Base-by-base conservation (phyloP, 768 basidiomycete genomes). In the Tulasnella sp. region DNA sequence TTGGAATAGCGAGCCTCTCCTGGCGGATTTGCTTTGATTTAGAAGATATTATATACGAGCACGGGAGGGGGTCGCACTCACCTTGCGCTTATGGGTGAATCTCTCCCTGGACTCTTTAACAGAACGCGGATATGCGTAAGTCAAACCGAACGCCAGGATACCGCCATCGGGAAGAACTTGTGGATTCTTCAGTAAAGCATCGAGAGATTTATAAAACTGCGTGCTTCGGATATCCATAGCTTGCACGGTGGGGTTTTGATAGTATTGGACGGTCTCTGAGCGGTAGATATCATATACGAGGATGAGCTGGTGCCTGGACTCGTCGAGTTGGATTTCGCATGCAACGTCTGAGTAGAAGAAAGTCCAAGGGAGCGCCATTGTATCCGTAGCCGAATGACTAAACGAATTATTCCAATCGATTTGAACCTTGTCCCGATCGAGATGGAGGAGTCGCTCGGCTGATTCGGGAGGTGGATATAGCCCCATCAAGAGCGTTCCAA, bases 401-500 rank as follows among this genome's bases (percentile, higher is more conserved):
- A 7, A 15, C 15, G 3, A 1, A 56, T 52, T 42, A 11, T 43
- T 61, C 58, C 58, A 59, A 32, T 60, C 60, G 48, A 61, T 59
- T 3, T 21, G 29, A 13, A 32, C 44, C 4, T 32, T 44, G 19
- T 30, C 26, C 1, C 21, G 21, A 4, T 48, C 56, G 32, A 73
- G 69, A 10, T 70, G 71, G 0, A 82, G 68, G 2, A 70, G 52
- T 15, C 78, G 70, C 17, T 68, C 65, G 2, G 79, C 80, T 1
- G 78, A 79, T 58, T 76, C 68, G 62, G 80, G 75, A 0, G 64
- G 21, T 0, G 75, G 75, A 15, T 79, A 79, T 51, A 79, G 73
- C n/a, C 77, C 71, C 32, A 80, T 63, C 1, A 80, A 74, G 8
- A 83, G 72, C 1, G 80, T 80, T 1, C 76, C 79, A 38, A 82